Evolutionary conservation across 257 asterid species (phyloP), one percentile per base, ranked within the genome.

Genomic region (Nicotiana obtusifolia): DNA sequence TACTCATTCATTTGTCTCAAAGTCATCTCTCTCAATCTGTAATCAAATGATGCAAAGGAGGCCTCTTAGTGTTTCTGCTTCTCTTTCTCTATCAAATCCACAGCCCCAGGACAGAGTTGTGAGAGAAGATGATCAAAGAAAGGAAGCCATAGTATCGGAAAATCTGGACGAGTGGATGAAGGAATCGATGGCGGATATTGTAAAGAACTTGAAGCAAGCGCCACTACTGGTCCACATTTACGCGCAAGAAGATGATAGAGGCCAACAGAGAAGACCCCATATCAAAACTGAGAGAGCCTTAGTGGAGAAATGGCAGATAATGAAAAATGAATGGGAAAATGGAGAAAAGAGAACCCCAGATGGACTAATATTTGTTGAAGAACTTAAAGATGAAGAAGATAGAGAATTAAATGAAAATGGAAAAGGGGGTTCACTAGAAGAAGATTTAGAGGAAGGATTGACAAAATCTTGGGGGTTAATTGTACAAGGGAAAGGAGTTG

Each of bases 341-440:
- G 92, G 88, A 62, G 88, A 67, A 57, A 81, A 82, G 4, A 87
- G 77, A 81, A 83, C 88, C 10, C 98, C 98, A 0, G 90, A 91
- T 75, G 98, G 94, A n/a, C 60, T 93, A n/a, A 90, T 93, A 19
- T 93, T 87, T 20, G 94, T 93, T 10, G 93, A 89, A 84, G 96
- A 93, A 81, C 60, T 85, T 89, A 52, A 79, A 68, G 77, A 75
- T n/a, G 80, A 1, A 0, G 80, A 85, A 24, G 64, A 30, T 16
- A 22, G 2, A 6, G 93, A 59, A 22, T 54, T 44, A 4, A 3
- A 7, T 44, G 86, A 75, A 3, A 47, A n/a, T 41, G 28, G 31
- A 8, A 84, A 22, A 22, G 3, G 7, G 1, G n/a, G 13, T 44
- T 14, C 16, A 30, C 3, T 30, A 44, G 53, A 44, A n/a, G 89